Evolutionary conservation across 1,284 basidiomycete genomes (phyloP), one percentile per base, ranked within the genome.

Genomic region (Ustilago curta): DNA sequence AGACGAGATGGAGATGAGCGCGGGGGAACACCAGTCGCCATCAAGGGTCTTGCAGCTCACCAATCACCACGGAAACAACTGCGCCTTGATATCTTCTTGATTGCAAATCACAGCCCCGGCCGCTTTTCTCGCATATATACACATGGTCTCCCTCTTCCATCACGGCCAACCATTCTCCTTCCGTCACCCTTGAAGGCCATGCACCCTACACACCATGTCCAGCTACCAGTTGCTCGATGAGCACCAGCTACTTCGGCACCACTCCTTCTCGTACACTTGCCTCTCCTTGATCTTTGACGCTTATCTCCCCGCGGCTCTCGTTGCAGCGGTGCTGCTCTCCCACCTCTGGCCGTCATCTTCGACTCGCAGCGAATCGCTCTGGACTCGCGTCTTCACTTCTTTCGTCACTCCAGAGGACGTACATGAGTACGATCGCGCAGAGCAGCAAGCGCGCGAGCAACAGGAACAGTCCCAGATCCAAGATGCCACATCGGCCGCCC

Each of bases 381-480:
- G 49, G 18, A 11, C 47, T 39, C 60, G 60, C 1, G 47, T 69
- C 40, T 69, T 69, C 16, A 43, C 55, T 12, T 27, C 45, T 1
- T 69, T 69, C 23, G 60, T 69, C 27, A 59, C 52, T 3, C 66
- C 66, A 1, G 56, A 69, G 19, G 66, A 69, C 29, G 66, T 69
- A 0, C 66, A 59, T 40, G 60, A 63, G 25, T 69, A 69, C 60
- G 60, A 69, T 21, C 66, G 39, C 19, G 31, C 44, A 29, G 59
- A 69, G 21, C 56, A 31, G 0, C 19, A 51, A 18, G 60, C 60
- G 9, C 45, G 47, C 16, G 35, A 62, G 21, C 42, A 59, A 1
- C 47, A 63, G 27, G 29, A 52, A 27, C 51, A 63, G 3, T 29
- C 25, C 16, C 31, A 47, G 5, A 37, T 58, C 5, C 16, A 48